Base-by-base conservation (phyloP, 768 basidiomycete species). In the Leccinum obscurum region DNA sequence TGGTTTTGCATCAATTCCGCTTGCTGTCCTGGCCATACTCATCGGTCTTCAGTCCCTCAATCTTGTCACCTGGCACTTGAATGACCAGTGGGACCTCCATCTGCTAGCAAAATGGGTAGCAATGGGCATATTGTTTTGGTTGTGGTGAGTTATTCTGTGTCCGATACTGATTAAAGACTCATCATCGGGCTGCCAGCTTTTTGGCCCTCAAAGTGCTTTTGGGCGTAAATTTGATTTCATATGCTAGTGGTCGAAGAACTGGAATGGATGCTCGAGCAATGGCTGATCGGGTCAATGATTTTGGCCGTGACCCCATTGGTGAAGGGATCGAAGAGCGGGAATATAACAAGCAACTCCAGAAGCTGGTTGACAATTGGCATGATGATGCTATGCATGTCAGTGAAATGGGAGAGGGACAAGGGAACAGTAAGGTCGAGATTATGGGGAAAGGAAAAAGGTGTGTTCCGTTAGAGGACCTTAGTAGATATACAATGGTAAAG, bases 401-500 rank as follows among this genome's bases (percentile, higher is more conserved):
- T 13, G 92, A 93, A 67, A 90, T 92, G 58, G 90, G 90, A 1
- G 90, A 92, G 72, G 78, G 60, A 30, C 55, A 51, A 17, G 60
- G 55, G 4, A 51, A n/a, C 1, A 39, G 1, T 24, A 63, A 61
- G 39, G 64, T 32, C 30, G 64, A 72, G 71, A 64, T 68, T 67
- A 44, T 39, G 24, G 68, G 68, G 14, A 72, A 69, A 20, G 71
- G 60, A 17, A 77, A 66, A 57, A 87, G 83, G 58, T 78, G 86
- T 51, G 81, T 92, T 58, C 84, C 85, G 60, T 74, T 98, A 54
- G 94, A 97, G 71, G 93, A 96, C 69, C 81, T 98, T 53, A 96
- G 93, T 35, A 76, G 95, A 57, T 98, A 91, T 78, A 96, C 94
- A 20, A 98, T 98, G 95, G 90, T 96, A 51, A 96, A 96, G 70